A percentile compares a stretch with the other conserved stretches of the same genome.
These are phyloP conservation scores for Colletotrichum sp. DNA, from an alignment of 2,329 filamentous ascomycete genomes.

Conservation along the genomic window DNA sequence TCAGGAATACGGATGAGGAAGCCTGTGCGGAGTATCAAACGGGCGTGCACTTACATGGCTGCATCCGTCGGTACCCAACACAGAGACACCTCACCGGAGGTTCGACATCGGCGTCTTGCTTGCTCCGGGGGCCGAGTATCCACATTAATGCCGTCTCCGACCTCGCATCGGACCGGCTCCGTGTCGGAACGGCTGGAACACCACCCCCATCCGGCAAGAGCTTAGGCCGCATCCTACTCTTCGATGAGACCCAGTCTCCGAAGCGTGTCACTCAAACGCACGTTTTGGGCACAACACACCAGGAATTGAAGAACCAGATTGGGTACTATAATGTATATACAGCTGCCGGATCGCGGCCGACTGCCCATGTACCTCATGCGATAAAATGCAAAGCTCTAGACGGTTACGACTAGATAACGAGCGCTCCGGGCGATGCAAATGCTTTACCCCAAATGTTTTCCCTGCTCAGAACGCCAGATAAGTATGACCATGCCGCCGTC, in stretches of 20 bases:
- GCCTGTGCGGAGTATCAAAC: neutral
- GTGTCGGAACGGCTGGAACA: neutral
- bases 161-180: neutral
- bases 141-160: neutral
- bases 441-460: slow-evolving; percentile 17
- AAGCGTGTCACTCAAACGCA: neutral
- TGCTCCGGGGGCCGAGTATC: neutral
- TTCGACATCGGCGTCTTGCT: neutral
- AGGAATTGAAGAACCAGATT: neutral
- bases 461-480: slow-evolving; percentile 18
- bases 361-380: neutral
- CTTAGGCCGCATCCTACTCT: neutral
- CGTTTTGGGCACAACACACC: neutral
- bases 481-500: slow-evolving; percentile 11
- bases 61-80: neutral
- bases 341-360: neutral
- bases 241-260: neutral
- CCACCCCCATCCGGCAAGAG: neutral
- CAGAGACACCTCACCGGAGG: neutral
- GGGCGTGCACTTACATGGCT: neutral
- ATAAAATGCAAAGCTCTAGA: slow-evolving; percentile 3
- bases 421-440: slow-evolving; percentile 18
- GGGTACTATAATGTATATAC: neutral
- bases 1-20: neutral
- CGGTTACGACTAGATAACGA: slow-evolving; percentile 8